phyloP scores from a whole-genome alignment of 306 rosid genomes.

The Sindora glabra region DNA sequence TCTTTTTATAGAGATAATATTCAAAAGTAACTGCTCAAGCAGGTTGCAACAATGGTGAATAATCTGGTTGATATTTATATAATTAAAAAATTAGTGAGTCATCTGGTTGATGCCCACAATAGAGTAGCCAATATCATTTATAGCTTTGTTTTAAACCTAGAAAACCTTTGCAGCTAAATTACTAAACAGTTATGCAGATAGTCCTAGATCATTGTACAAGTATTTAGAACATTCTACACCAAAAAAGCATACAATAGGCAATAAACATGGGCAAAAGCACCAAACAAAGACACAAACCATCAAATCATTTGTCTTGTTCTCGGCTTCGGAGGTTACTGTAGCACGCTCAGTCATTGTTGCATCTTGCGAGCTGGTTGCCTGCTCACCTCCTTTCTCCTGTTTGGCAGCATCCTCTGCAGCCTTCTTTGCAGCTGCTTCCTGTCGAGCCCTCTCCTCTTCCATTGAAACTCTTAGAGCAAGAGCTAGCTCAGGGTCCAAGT shows the following conservation, averaged over 20 bases:
- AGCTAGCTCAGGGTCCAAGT: slow-evolving; percentile 97
- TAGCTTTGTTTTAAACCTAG: slow-evolving; percentile 13
- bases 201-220: background rate
- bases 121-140: too few species aligned
- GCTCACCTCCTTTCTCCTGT: slow-evolving; percentile 72
- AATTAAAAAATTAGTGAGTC: too few species aligned
- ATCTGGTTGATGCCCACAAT: too few species aligned
- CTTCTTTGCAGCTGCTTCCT: slow-evolving; percentile 98
- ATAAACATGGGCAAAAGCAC: background rate
- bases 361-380: slow-evolving; percentile 67
- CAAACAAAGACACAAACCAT: slow-evolving; percentile 28
- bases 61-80: background rate
- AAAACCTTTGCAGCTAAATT: background rate
- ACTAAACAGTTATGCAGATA: background rate
- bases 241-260: background rate
- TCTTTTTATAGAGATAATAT: background rate
- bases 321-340: slow-evolving; percentile 53
- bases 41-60: background rate
- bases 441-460: slow-evolving; percentile 99
- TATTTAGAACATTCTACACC: background rate
- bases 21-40: too few species aligned
- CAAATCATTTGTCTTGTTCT: slow-evolving; percentile 62
- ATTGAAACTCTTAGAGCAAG: slow-evolving; percentile 99
- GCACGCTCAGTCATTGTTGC: slow-evolving; percentile 78
- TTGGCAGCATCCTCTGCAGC: slow-evolving; percentile 82